phyloP scores from a whole-genome alignment of 495 filamentous ascomycete genomes.

The Hyaloscypha finlandica region DNA sequence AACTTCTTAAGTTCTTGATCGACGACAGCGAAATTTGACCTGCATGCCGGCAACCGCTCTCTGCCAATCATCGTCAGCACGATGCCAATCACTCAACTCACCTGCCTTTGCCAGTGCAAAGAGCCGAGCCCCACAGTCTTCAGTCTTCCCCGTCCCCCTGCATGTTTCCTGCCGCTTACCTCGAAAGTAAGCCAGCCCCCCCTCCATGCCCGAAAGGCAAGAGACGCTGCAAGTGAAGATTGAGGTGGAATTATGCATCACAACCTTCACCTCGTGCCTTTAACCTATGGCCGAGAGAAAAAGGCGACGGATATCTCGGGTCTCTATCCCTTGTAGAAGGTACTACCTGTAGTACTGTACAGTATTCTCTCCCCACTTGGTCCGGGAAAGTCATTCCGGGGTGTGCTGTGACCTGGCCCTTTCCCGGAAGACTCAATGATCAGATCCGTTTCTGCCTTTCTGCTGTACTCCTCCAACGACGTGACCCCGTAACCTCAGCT shows the following conservation, averaged over 20 bases:
- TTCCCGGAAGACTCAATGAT: not conserved
- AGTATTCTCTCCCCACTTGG: too few relatives aligned
- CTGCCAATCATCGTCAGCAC: constrained; percentile 25
- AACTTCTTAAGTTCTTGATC: not conserved
- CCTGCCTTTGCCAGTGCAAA: not conserved
- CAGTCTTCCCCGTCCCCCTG: not conserved
- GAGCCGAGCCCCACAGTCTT: not conserved
- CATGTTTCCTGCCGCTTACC: not conserved
- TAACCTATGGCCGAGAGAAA: constrained; percentile 23
- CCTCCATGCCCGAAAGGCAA: too few relatives aligned
- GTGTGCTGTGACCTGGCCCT: not conserved
- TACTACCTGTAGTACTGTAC: too few relatives aligned
- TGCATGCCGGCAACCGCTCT: not conserved
- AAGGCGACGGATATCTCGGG: constrained; percentile 13
- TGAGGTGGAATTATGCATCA: too few relatives aligned
- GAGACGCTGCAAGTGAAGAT: too few relatives aligned
- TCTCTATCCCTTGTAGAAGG: not conserved
- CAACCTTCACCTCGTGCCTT: constrained; percentile 13
- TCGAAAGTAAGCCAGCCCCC: not conserved
- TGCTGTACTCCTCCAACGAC: not conserved
- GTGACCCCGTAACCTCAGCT: not conserved
- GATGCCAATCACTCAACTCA: constrained; percentile 12
- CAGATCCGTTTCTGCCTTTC: not conserved
- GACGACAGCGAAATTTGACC: not conserved
- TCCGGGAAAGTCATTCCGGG: too few relatives aligned